Base-by-base conservation (phyloP, 768 basidiomycete genomes). In the Suillus weaverae region DNA sequence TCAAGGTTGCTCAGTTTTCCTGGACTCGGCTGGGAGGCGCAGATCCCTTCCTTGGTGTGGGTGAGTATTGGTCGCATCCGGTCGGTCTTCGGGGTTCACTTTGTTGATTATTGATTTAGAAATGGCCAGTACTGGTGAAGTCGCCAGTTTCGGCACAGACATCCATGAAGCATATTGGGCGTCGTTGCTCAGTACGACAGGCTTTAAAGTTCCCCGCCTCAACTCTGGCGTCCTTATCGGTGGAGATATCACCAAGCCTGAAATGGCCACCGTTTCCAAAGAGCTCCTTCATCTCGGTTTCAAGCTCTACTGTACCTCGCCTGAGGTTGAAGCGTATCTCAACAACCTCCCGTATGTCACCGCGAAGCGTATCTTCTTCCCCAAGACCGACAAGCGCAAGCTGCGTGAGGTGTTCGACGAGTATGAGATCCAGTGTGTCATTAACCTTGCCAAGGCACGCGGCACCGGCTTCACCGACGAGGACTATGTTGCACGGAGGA, bases 71-170 rank as follows among this genome's bases (percentile, higher is more conserved):
- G 20, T 33, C 41, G 8, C 7, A 16, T 51, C 2, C 10, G 1
- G 22, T 18, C n/a, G 14, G 9, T 57, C 38, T 26, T 39, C 16
- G 44, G 50, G 38, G 20, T 64, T 35, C 61, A 10, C 44, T 38
- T 57, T 57, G 16, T 26, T 57, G 22, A 57, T 18, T 26, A 10
- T 39, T 8, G 51, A n/a, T 20, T 50, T 73, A 93, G 95, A 97
- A 82, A 99, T 98, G 97, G 95, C 96, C 3, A 95, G 93, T 72
- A 98, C 97, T 8, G 97, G 97, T 41, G 97, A 99, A 77, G 95
- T 99, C 35, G 97, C 97, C 14, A 89, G 92, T 69, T 99, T 99
- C 75, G 97, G 96, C 39, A 86, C 87, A 71, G 92, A 97, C 73
- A 83, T 99, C 54, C 88, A 96, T 68, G 97, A 99, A 78, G 97